phyloP scores from a whole-genome alignment of 306 rosid genomes.

The Mimosa pudica region DNA sequence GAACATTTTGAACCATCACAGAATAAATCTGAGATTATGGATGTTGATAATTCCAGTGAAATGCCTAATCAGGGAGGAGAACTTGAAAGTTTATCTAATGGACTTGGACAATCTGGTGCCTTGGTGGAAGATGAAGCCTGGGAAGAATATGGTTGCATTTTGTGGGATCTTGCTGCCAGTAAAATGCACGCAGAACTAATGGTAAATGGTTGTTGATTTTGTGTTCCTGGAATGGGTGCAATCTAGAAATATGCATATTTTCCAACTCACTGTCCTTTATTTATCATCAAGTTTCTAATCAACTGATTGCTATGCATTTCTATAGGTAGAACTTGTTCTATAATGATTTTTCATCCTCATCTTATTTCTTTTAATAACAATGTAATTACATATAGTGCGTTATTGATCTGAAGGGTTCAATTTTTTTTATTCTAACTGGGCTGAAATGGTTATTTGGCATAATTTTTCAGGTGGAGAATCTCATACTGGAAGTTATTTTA shows the following conservation, averaged over 20 bases:
- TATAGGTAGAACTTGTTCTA: too few relatives aligned
- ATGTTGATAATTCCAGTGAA: conserved; percentile 46
- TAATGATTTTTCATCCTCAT: too few relatives aligned
- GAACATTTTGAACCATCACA: conserved; percentile 1
- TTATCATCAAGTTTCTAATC: too few relatives aligned
- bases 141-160: conserved; percentile 88
- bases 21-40: conserved; percentile 47
- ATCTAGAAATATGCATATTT: neutral
- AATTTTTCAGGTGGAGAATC: conserved; percentile 73
- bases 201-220: conserved; percentile 51
- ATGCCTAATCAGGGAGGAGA: conserved; percentile 34
- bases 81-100: conserved; percentile 17
- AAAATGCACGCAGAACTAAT: conserved; percentile 85
- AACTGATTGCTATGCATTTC: too few relatives aligned
- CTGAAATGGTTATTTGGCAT: conserved; percentile 17
- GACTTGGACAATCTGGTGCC: conserved; percentile 27
- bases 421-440: neutral
- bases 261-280: too few relatives aligned
- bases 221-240: neutral
- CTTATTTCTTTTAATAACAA: too few relatives aligned
- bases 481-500: conserved; percentile 79
- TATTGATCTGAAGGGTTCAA: conserved; percentile 9
- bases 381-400: too few relatives aligned
- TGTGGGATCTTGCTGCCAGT: conserved; percentile 91
- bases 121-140: conserved; percentile 51